Evolutionary conservation across 2,329 filamentous ascomycete species (phyloP).

Genomic region (Fusarium sp.): DNA sequence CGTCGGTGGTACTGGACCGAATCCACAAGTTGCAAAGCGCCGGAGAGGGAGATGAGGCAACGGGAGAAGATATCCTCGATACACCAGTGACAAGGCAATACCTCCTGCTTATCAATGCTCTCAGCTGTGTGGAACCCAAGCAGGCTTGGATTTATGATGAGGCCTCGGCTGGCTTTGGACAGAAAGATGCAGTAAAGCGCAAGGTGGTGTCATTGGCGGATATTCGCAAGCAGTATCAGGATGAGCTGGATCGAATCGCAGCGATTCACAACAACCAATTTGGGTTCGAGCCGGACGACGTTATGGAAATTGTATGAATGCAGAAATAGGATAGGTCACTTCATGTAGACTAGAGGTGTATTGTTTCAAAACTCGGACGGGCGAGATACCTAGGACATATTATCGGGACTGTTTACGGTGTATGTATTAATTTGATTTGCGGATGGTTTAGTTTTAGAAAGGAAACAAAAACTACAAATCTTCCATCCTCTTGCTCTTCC

Average conservation of each 20-base stretch:
- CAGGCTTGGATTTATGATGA: constrained; percentile 81
- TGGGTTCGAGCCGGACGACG: constrained; percentile 72
- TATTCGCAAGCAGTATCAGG: constrained; percentile 88
- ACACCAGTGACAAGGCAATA: constrained; percentile 80
- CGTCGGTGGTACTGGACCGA: constrained; percentile 71
- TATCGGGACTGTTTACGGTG: constrained; percentile 43
- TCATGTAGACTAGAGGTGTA: constrained; percentile 45
- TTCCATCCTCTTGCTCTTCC: constrained; percentile 42
- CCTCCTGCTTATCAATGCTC: constrained; percentile 90
- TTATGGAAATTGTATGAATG: constrained; percentile 63
- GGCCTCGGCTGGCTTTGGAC: constrained; percentile 40
- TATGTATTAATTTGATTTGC: constrained; percentile 43
- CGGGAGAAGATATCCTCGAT: constrained; percentile 68
- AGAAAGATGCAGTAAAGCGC: constrained; percentile 63
- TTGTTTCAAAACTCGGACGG: constrained; percentile 40
- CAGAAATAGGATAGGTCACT: constrained; percentile 13
- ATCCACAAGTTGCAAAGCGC: constrained; percentile 71
- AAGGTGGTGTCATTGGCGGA: constrained; percentile 88
- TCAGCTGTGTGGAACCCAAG: constrained; percentile 83
- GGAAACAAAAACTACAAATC: constrained; percentile 37
- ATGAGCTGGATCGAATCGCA: constrained; percentile 87
- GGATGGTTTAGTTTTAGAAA: constrained; percentile 35
- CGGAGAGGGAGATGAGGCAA: constrained; percentile 68
- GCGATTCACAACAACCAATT: constrained; percentile 92
- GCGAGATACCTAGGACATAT: constrained; percentile 49